phyloP scores from a whole-genome alignment of 1,139 yeast genomes.

The Taphrina wiesneri region DNA sequence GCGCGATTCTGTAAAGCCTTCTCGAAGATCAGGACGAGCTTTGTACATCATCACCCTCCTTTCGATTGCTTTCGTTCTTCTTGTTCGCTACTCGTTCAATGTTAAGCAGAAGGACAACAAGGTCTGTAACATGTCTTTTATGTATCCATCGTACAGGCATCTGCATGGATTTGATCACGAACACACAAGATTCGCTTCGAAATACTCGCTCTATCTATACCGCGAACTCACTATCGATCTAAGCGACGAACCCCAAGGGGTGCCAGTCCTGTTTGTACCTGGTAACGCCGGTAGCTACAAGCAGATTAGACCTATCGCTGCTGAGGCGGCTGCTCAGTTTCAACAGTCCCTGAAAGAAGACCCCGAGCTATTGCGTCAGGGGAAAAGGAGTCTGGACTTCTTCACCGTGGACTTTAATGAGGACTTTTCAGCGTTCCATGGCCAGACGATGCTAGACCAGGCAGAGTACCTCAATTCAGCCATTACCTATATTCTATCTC shows the following conservation, averaged over 20 bases:
- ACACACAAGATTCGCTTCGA: constrained; percentile 72
- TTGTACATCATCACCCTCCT: constrained; percentile 16
- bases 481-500: constrained; percentile 64
- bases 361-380: constrained; percentile 23
- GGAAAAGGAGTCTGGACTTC: constrained; percentile 40
- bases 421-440: constrained; percentile 95
- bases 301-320: constrained; percentile 90
- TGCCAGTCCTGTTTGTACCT: constrained; percentile 89
- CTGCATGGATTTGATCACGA: constrained; percentile 68
- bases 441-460: constrained; percentile 87
- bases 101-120: constrained; percentile 40
- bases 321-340: constrained; percentile 51
- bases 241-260: constrained; percentile 56
- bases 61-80: neutral
- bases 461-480: constrained; percentile 94
- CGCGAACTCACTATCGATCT: constrained; percentile 56
- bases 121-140: constrained; percentile 42
- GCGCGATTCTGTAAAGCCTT: neutral
- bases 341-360: constrained; percentile 34
- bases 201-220: constrained; percentile 78
- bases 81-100: constrained; percentile 36
- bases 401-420: constrained; percentile 85
- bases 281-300: constrained; percentile 96
- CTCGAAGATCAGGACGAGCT: neutral
- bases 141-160: constrained; percentile 68